Evolutionary conservation across 805 yeast species (phyloP), one percentile per base, ranked within the genome.

Genomic region (Wickerhamiella alocasiicola): DNA sequence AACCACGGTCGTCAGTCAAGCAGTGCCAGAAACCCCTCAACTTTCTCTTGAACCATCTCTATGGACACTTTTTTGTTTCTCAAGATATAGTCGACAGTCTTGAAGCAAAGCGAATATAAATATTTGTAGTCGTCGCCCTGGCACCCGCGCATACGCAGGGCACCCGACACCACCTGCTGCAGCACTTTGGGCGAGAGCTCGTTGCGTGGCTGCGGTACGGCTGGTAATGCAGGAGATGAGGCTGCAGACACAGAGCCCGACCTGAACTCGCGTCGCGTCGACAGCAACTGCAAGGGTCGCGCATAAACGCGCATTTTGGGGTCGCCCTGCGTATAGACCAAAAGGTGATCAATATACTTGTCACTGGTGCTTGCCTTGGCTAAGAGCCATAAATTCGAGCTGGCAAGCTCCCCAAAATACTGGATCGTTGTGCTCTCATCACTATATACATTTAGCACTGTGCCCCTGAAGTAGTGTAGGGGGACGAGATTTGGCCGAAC

Each of bases 131-230:
- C 59, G 17, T 49, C 49, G 38, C 51, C 40, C 4, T 41, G 26
- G 20, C 57, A 44, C 1, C 62, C 63, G 4, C 63, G 55, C 36
- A 61, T 44, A 11, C 65, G 49, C 43, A 61, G 42, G n/a, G 58
- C 65, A 2, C 60, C 55, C 44, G 60, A 43, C 6, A 58, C 47
- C 6, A 57, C 51, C 37, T 55, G 58, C 38, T 55, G 57, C 9
- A 60, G 16, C 25, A 24, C 9, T 32, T 32, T 37, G 7, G 28
- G 35, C 29, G 17, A 35, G 9, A 13, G 17, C 6, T 5, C 9
- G 6, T 11, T 18, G 29, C 21, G 11, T 9, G 13, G 20, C 19
- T n/a, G 19, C 19, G 3, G 16, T 21, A 20, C 16, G 18, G 30
- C 11, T 7, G 23, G 9, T 5, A 26, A 5, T n/a, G 25, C 15